Base-by-base conservation (phyloP, 345 rosid genomes). In the Hibiscus tridactylites region DNA sequence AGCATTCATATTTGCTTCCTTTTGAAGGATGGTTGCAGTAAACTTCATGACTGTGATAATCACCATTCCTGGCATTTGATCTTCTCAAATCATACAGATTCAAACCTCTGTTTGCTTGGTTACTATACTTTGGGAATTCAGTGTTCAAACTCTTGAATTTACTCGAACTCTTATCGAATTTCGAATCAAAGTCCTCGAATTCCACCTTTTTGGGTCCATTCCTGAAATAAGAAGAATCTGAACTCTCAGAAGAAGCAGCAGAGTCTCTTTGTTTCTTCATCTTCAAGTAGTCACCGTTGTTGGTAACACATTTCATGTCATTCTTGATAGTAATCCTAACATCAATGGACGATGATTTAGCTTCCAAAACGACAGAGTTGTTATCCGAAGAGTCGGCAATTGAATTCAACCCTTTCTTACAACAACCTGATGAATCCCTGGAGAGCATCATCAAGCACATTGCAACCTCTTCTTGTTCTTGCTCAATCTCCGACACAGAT, bases 371-470 rank as follows among this genome's bases (percentile, higher is more conserved):
- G 65, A 83, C 89, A 61, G 89, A 90, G 72, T 88, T 83, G 79
- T 87, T 85, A 60, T 88, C 91, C 19, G 96, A 90, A 69, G 87
- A 88, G 73, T 90, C 90, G 12, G 81, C 88, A 71, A 76, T 46
- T 2, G 82, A 90, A 77, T 76, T 83, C 71, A 84, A 68, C 58
- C 81, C 84, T 66, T 86, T 89, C 80, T 79, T 84, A 62, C 81
- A 79, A 72, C 82, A 44, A 44, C 47, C 47, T 44, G 47, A 75
- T 53, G 90, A 84, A 71, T 92, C 97, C 72, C 85, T 92, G 0
- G 97, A 92, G 66, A 92, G 61, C 97, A 88, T 83, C 94, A 92
- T 90, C 81, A 92, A 69, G 78, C 92, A 83, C 85, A 71, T 78
- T 19, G 97, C 97, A 24, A 85, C 77, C 71, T 87, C 97, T 76